Conservation (phyloP, 345 rosid species). For the Murraya koenigii region DNA sequence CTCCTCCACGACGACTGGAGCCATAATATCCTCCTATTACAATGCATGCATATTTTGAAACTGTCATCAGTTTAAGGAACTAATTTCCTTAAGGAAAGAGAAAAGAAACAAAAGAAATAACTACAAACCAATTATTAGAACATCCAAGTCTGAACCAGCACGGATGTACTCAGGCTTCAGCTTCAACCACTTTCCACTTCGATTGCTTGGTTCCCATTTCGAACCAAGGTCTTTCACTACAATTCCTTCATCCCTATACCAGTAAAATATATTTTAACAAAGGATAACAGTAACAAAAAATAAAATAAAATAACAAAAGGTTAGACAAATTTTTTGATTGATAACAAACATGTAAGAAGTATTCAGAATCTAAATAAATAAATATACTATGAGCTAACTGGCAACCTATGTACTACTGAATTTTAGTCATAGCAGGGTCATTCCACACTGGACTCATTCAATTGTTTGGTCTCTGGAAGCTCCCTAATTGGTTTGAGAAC, state of each 20-base stretch:
- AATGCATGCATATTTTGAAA: slow-evolving; percentile 13
- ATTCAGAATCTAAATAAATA: no score
- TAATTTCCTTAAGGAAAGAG: slow-evolving; percentile 12
- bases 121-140: slow-evolving; percentile 72
- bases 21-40: slow-evolving; percentile 91
- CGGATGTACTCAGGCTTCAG: slow-evolving; percentile 87
- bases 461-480: slow-evolving; percentile 13
- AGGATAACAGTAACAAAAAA: background rate
- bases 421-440: background rate
- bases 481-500: slow-evolving; percentile 15
- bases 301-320: background rate
- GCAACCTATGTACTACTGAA: no score
- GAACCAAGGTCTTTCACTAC: slow-evolving; percentile 85
- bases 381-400: no score
- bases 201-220: slow-evolving; percentile 96
- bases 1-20: slow-evolving; percentile 95
- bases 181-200: slow-evolving; percentile 97
- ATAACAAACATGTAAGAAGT: background rate
- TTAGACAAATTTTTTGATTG: background rate
- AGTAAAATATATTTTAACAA: background rate
- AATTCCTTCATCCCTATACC: slow-evolving; percentile 83
- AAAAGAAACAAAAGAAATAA: slow-evolving; percentile 9
- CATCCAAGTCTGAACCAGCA: slow-evolving; percentile 94
- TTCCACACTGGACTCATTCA: background rate
- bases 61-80: slow-evolving; percentile 2